These are phyloP conservation scores for Zasmidium citrigriseum DNA, from an alignment of 2,329 filamentous ascomycete genomes.

Conservation along the genomic window DNA sequence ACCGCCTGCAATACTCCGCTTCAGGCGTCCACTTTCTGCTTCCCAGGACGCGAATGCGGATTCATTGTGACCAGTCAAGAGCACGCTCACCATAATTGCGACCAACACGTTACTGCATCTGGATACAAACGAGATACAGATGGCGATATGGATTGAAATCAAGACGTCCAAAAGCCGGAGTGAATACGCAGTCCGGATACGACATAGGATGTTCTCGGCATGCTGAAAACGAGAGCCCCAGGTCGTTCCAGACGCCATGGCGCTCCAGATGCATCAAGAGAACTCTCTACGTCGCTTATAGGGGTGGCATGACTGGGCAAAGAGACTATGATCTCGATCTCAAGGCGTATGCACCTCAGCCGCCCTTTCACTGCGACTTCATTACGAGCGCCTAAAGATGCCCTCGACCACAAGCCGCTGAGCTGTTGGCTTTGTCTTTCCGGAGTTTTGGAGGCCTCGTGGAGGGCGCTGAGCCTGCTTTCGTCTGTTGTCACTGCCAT, in stretches of 20 bases:
- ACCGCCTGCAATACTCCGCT: neutral
- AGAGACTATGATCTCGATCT: neutral
- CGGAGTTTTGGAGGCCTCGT: too few species aligned
- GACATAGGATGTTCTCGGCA: too few species aligned
- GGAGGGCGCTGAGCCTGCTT: too few species aligned
- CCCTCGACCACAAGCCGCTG: neutral
- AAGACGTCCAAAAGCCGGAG: too few species aligned
- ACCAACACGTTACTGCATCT: too few species aligned
- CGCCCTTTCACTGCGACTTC: too few species aligned
- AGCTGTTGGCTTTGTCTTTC: neutral
- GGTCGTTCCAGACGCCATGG: neutral
- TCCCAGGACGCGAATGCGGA: neutral
- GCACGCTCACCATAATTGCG: neutral
- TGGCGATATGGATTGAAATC: too few species aligned
- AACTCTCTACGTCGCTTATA: neutral
- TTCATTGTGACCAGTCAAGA: neutral
- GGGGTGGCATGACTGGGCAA: neutral
- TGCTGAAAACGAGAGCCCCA: neutral
- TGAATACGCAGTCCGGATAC: too few species aligned
- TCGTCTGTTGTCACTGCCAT: too few species aligned
- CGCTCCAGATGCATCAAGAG: neutral
- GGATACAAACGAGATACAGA: too few species aligned
- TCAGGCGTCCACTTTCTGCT: neutral
- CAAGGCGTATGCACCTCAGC: too few species aligned
- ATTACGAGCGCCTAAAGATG: neutral